phyloP scores from a whole-genome alignment of 2,329 filamentous ascomycete species.

The Truncatella angustata region DNA sequence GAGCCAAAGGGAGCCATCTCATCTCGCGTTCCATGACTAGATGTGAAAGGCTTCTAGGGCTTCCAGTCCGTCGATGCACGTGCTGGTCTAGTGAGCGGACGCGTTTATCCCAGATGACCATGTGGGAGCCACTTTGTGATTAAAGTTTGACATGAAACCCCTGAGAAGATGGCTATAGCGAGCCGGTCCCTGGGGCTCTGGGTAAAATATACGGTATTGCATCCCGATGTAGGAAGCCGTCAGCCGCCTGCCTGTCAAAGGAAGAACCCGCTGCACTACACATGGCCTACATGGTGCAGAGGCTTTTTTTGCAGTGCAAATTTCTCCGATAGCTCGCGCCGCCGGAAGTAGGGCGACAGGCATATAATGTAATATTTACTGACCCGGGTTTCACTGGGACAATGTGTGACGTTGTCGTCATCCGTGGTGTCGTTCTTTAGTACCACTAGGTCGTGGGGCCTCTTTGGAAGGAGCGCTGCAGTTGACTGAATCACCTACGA shows the following conservation, averaged over 20 bases:
- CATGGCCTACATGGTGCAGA: neutral
- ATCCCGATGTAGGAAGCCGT: slow-evolving; percentile 2
- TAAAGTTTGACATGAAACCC: slow-evolving; percentile 9
- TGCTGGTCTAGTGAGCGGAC: neutral
- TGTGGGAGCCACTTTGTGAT: slow-evolving; percentile 12
- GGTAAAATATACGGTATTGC: neutral
- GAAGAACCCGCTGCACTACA: slow-evolving; percentile 4
- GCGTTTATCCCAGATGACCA: slow-evolving; percentile 2
- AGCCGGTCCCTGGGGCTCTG: neutral
- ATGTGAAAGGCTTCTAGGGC: slow-evolving; percentile 10
- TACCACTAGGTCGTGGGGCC: too few relatives aligned
- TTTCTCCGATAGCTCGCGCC: too few relatives aligned
- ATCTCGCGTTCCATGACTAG: slow-evolving; percentile 1
- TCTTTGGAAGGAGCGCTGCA: too few relatives aligned
- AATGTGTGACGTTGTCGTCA: too few relatives aligned
- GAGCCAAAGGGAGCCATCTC: neutral
- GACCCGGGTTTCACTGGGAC: slow-evolving; percentile 1
- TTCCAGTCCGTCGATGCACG: slow-evolving; percentile 7
- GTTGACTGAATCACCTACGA: too few relatives aligned
- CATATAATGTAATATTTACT: too few relatives aligned
- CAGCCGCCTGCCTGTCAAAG: slow-evolving; percentile 1
- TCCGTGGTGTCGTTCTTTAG: too few relatives aligned
- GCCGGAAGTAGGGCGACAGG: too few relatives aligned
- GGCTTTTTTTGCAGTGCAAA: neutral
- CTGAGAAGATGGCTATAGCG: neutral